These are phyloP conservation scores for Didymellaceae sp. DNA, from an alignment of 2,329 filamentous ascomycete genomes.

Conservation along the genomic window DNA sequence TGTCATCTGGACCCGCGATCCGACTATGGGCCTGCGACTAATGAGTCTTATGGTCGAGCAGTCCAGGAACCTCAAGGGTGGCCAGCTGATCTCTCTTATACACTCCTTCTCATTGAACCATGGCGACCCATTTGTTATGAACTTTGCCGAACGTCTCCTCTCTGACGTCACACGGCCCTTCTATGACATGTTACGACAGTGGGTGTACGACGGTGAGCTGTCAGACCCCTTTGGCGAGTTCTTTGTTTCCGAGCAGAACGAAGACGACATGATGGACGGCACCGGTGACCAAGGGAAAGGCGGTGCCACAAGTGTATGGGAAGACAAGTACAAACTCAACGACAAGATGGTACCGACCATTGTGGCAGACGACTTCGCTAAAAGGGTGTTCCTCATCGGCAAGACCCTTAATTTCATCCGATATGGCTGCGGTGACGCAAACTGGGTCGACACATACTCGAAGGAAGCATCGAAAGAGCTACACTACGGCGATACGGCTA, in stretches of 20 bases:
- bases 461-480: conserved; percentile 92
- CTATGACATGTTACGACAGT: conserved; percentile 92
- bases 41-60: conserved; percentile 96
- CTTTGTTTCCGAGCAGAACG: conserved; percentile 85
- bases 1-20: conserved; percentile 95
- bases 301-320: conserved; percentile 90
- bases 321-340: conserved; percentile 92
- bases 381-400: conserved; percentile 95
- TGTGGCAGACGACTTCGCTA: conserved; percentile 89
- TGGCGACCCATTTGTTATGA: conserved; percentile 91
- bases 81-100: conserved; percentile 90
- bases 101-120: conserved; percentile 93
- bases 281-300: conserved; percentile 52
- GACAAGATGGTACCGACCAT: conserved; percentile 90
- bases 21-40: conserved; percentile 90
- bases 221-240: conserved; percentile 97
- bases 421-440: conserved; percentile 89
- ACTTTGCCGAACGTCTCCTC: conserved; percentile 89
- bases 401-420: conserved; percentile 98
- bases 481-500: conserved; percentile 89
- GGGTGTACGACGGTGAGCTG: conserved; percentile 98
- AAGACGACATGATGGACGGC: conserved; percentile 52
- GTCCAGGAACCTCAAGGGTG: conserved; percentile 81
- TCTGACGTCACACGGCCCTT: conserved; percentile 90
- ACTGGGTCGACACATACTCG: conserved; percentile 95